Evolutionary conservation across 768 basidiomycete species (phyloP), one percentile per base, ranked within the genome.

Genomic region (Mrakia gelida): DNA sequence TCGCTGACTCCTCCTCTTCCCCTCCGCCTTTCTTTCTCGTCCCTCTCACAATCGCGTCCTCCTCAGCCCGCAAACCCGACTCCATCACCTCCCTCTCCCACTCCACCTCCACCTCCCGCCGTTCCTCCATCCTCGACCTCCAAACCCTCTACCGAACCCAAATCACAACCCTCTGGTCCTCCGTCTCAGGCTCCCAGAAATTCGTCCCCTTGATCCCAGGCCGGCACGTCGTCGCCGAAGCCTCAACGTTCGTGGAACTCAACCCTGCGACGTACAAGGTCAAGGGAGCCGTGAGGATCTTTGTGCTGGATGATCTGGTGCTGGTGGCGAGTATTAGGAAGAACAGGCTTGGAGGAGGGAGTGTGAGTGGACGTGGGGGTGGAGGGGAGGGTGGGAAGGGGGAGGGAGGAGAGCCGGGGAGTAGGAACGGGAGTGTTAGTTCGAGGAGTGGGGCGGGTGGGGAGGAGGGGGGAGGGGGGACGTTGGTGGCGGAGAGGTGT

Each of bases 201-300:
- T 96, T 95, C 83, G 91, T 94, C 0, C 95, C 96, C 0, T 90
- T 92, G 18, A 91, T 91, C 0, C 92, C 94, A 16, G 95, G 95
- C 23, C 88, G 97, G 76, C 97, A 98, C 82, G 89, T 98, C 78
- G 89, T 98, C 54, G 87, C 90, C 30, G 95, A 98, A 83, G 89
- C 92, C 80, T 91, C 93, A 68, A 89, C 90, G 23, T 90, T 98
- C 59, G 87, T 90, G 77, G 90, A 92, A 74, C 87, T 99, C 65
- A 95, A 98, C 80, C 88, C 94, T 2, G 96, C 97, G 5, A 99
- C 96, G 0, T 98, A 98, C 88, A 96, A 94, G 85, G 88, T 92
- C 43, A 90, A 92, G 71, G 92, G 92, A 75, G 88, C 90, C 61
- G 94, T 96, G 34, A 91, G 92, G 80, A 91, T 99, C 83, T 92